Evolutionary conservation across 1,139 yeast genomes (phyloP), one percentile per base, ranked within the genome.

Genomic region (Yamadazyma mexicana): DNA sequence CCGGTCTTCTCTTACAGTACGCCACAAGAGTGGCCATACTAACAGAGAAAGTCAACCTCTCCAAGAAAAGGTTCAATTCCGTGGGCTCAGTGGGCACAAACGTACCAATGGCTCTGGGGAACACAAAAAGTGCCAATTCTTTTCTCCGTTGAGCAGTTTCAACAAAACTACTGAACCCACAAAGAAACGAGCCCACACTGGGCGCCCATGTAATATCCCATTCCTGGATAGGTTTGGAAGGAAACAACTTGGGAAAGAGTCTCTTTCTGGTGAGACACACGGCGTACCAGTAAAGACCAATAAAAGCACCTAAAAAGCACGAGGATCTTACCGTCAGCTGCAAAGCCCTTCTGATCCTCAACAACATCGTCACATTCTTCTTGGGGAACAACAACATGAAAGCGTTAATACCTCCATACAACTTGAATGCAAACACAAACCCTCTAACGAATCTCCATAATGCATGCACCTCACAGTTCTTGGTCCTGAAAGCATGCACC

Each of bases 121-220:
- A 67, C 18, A 65, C 71, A 44, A 66, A 66, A 34, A 66, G 53
- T 0, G 71, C 71, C 59, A 66, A 63, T 46, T 66, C 72, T 46
- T 65, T 65, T 34, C 72, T 57, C 31, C 72, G 52, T 39, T 54
- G 64, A 7, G 63, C 55, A 1, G 59, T 51, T 36, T 66, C 72
- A 14, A 66, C 51, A 39, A 64, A 61, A 18, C 66, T 54, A 34
- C 69, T 61, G 40, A 64, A 59, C 11, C 72, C 72, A 45, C 68
- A 63, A 26, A 54, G 48, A 9, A 62, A 30, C 3, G 67, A 56
- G 0, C 72, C 72, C 6, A 55, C 49, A 5, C 61, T 41, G 8
- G 66, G 66, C 5, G 54, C 64, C 17, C 56, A 51, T 3, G 68
- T 62, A 27, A 50, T 53, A 45, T 66, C 72, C 58, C 61, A 66